These are phyloP conservation scores for Endocladia muricata DNA, from an alignment of 31 red algal genomes.

Conservation along the genomic window DNA sequence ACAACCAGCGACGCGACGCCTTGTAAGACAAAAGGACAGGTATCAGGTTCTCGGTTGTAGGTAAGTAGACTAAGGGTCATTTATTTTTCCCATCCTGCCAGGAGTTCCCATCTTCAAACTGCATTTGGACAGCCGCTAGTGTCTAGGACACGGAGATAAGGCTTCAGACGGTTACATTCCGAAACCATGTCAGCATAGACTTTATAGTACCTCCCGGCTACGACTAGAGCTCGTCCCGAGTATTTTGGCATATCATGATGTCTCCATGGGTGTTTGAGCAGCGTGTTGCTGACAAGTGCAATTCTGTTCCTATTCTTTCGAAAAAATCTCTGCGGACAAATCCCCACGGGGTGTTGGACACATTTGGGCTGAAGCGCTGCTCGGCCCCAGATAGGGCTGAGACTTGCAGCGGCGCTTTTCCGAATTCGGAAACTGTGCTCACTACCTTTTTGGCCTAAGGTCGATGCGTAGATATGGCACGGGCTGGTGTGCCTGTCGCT, in stretches of 20 bases:
- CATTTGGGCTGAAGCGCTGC: neutral
- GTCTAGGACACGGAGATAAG: conserved; percentile 7
- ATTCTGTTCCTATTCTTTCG: too few relatives aligned
- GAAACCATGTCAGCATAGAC: conserved; percentile 20
- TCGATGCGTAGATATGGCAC: neutral
- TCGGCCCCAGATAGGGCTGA: neutral
- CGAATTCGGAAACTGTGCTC: too few relatives aligned
- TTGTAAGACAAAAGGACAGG: neutral
- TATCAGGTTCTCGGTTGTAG: conserved; percentile 18
- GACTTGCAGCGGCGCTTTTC: neutral
- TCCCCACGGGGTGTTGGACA: neutral
- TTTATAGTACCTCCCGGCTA: conserved; percentile 28
- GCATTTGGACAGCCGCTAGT: conserved; percentile 11
- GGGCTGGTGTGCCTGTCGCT: neutral
- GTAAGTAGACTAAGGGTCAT: neutral
- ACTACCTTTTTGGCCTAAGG: too few relatives aligned
- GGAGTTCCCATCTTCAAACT: conserved; percentile 2
- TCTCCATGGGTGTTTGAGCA: neutral
- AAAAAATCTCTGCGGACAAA: neutral
- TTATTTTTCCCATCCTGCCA: neutral
- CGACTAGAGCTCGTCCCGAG: conserved; percentile 9
- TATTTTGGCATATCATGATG: neutral
- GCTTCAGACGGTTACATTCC: neutral
- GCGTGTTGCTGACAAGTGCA: neutral
- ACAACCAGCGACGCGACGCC: neutral